Evolutionary conservation across 2,329 filamentous ascomycete genomes (phyloP).

Genomic region (Dothistroma septosporum): DNA sequence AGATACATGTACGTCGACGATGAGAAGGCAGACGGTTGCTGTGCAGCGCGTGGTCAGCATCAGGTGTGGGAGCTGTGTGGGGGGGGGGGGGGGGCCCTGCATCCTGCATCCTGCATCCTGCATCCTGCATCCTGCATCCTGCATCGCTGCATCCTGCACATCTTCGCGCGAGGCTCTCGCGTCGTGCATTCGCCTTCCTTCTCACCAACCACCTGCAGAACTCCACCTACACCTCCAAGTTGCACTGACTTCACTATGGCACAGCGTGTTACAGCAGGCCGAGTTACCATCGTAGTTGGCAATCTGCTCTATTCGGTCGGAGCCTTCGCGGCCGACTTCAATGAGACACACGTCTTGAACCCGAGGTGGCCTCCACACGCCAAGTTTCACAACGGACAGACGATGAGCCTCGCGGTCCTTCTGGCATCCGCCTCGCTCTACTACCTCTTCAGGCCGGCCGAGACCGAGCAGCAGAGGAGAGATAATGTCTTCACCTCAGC

Average conservation of each 20-base stretch:
- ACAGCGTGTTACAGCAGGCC: conserved; percentile 26
- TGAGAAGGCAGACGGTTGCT: background rate
- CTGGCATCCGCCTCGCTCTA: conserved; percentile 40
- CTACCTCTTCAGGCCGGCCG: conserved; percentile 31
- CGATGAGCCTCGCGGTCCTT: conserved; percentile 45
- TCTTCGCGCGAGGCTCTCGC: no score
- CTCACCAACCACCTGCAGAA: background rate
- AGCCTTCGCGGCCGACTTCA: conserved; percentile 35
- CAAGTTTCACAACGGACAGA: conserved; percentile 52
- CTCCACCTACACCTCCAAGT: no score
- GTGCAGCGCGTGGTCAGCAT: background rate
- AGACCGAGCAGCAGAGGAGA: conserved; percentile 7
- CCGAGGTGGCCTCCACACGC: conserved; percentile 50
- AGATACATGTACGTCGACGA: background rate
- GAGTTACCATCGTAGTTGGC: conserved; percentile 30
- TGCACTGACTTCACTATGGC: conserved; percentile 3
- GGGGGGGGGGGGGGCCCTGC: no score
- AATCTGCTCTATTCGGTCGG: conserved; percentile 33
- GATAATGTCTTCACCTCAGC: conserved; percentile 34
- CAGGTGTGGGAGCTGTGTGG: background rate
- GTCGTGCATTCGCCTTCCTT: no score
- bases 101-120: background rate
- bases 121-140: no score
- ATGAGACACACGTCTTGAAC: conserved; percentile 47
- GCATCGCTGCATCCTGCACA: no score